These are phyloP conservation scores for Achlya hypogyna DNA, from an alignment of 352 stramenopile species.

Conservation along the genomic window DNA sequence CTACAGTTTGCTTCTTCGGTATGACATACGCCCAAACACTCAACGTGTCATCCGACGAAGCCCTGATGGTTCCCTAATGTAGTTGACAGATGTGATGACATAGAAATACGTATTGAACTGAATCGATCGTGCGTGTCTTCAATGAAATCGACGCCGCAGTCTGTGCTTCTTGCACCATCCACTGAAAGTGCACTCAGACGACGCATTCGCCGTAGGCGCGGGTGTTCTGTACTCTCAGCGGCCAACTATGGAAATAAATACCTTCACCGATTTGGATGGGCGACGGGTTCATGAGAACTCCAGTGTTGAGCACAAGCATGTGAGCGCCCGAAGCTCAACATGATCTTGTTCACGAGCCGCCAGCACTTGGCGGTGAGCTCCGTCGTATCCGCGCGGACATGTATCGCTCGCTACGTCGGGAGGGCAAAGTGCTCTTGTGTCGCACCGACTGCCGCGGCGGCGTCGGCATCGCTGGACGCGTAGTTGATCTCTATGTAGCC, in stretches of 20 bases:
- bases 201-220: conserved; percentile 12
- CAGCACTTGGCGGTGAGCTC: background rate
- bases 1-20: no score
- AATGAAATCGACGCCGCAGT: no score
- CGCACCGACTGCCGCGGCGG: background rate
- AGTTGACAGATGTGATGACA: no score
- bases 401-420: background rate
- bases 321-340: conserved; percentile 4
- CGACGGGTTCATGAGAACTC: background rate
- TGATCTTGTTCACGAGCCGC: background rate
- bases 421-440: background rate
- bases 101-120: no score
- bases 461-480: background rate
- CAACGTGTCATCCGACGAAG: no score
- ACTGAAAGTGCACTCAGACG: background rate
- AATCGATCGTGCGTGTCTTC: no score
- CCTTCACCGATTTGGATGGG: conserved; percentile 10
- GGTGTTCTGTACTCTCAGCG: conserved; percentile 11
- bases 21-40: no score
- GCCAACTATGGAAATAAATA: conserved; percentile 9
- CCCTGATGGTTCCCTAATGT: no score
- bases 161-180: no score
- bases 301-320: conserved; percentile 9
- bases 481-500: conserved; percentile 10
- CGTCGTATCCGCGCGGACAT: background rate